A percentile compares a stretch with the other conserved stretches of the same genome.
Evolutionary conservation across 176 grass and related monocot species (phyloP).

Genomic region (Carex pumila): DNA sequence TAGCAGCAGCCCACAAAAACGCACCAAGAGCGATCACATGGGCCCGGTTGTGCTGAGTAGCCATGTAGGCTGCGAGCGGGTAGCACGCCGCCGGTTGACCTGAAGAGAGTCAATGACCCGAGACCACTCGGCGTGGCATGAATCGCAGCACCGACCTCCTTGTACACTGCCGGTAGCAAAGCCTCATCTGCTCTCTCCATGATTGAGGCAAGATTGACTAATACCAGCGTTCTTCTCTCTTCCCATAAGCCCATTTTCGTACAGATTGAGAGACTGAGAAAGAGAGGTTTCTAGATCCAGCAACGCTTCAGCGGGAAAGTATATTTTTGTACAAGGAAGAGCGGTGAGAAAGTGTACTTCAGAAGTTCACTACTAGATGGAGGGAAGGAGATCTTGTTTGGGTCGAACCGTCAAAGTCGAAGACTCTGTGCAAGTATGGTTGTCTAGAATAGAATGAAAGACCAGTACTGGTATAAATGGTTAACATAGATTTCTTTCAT

Average conservation of each 20-base stretch:
- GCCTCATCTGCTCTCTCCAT: slow-evolving; percentile 54
- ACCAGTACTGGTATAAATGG: no score
- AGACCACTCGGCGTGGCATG: slow-evolving; percentile 33
- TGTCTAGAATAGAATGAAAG: no score
- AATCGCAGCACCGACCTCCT: slow-evolving; percentile 42
- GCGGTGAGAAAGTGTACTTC: neutral
- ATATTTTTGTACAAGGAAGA: neutral
- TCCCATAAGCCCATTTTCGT: neutral
- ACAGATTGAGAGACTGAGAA: neutral
- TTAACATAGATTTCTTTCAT: no score
- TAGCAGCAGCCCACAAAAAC: slow-evolving; percentile 50
- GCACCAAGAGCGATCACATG: slow-evolving; percentile 38
- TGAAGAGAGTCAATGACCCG: slow-evolving; percentile 44
- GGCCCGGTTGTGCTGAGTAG: slow-evolving; percentile 29
- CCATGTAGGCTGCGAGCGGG: slow-evolving; percentile 39
- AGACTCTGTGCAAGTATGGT: neutral
- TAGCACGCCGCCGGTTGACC: slow-evolving; percentile 39
- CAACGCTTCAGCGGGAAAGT: slow-evolving; percentile 18
- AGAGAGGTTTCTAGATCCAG: slow-evolving; percentile 12
- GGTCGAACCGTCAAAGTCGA: no score
- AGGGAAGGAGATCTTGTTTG: no score
- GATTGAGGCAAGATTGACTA: slow-evolving; percentile 41
- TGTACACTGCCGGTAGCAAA: slow-evolving; percentile 45
- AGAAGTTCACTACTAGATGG: neutral
- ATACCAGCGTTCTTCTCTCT: slow-evolving; percentile 28